phyloP scores from a whole-genome alignment of 139 green algal genomes.

The Pleodorina starrii region DNA sequence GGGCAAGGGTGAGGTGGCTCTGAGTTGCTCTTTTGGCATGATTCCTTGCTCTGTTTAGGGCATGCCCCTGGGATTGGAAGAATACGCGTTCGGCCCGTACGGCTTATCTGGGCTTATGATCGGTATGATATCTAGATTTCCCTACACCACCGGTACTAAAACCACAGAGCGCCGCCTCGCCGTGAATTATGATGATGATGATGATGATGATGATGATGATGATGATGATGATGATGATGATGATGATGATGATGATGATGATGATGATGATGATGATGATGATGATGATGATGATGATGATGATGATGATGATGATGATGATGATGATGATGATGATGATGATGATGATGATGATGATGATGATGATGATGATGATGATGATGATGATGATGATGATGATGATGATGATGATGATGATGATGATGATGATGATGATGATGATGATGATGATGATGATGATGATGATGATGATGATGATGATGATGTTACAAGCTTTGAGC shows the following conservation, averaged over 20 bases:
- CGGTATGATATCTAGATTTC: no score
- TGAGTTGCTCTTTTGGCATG: no score
- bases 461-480: constrained; percentile 39
- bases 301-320: constrained; percentile 39
- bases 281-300: constrained; percentile 39
- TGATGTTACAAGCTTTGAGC: no score
- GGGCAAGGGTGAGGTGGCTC: no score
- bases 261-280: constrained; percentile 40
- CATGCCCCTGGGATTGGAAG: no score
- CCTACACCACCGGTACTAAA: no score
- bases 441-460: constrained; percentile 40
- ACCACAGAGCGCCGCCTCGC: no score
- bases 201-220: constrained; percentile 37
- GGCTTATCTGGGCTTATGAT: no score
- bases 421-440: constrained; percentile 39
- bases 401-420: constrained; percentile 39
- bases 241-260: constrained; percentile 39
- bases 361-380: constrained; percentile 39
- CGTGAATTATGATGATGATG: constrained; percentile 28
- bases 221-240: constrained; percentile 39
- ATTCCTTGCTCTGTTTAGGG: no score
- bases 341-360: constrained; percentile 39
- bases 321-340: constrained; percentile 40
- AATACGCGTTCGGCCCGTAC: no score
- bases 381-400: constrained; percentile 40